Base-by-base conservation (phyloP, 2,329 filamentous ascomycete species). In the Stachybotrys echinatus region DNA sequence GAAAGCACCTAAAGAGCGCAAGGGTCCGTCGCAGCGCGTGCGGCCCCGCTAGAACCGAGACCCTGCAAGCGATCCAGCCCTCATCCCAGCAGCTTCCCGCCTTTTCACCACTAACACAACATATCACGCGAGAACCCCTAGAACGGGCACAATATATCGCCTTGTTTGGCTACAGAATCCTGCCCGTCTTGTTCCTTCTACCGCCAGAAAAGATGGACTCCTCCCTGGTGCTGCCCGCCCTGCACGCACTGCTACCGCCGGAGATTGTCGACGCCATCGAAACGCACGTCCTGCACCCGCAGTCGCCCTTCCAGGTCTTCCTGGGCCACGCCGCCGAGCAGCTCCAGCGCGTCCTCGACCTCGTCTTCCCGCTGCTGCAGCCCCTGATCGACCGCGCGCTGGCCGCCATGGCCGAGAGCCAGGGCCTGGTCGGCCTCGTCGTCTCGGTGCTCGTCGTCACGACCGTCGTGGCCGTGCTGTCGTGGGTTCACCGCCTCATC, bases 401-500 rank as follows among this genome's bases (percentile, higher is more conserved):
- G 47, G 53, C 60, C 23, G 53, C 64, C 18, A 62, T 72, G 31
- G 57, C 61, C 37, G 65, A 65, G 20, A 65, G 70, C 60, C 63
- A 68, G 56, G 63, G 63, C 42, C 52, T 63, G 42, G 57, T 65
- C 51, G 62, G 63, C 48, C 50, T 65, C 48, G 51, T 68, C 46
- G 57, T 67, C 12, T 63, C 67, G 44, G 59, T 68, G 34, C 57
- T 65, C 23, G 54, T 68, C 14, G 54, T 70, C 49, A 68, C 85
- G 42, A 57, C 84, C 23, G 69, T 84, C 49, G 67, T 92, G 47
- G 74, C 90, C 62, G 65, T 92, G 50, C 73, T 94, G 55, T 79
- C 85, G 64, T 86, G 87, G 72, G 72, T 90, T 18, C 83, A 84
- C 53, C 80, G 89, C 52, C 71, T 89, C 19, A 75, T 95, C 51